These are phyloP conservation scores for Themeda triandra DNA, from an alignment of 176 grass and related monocot species.

Conservation along the genomic window DNA sequence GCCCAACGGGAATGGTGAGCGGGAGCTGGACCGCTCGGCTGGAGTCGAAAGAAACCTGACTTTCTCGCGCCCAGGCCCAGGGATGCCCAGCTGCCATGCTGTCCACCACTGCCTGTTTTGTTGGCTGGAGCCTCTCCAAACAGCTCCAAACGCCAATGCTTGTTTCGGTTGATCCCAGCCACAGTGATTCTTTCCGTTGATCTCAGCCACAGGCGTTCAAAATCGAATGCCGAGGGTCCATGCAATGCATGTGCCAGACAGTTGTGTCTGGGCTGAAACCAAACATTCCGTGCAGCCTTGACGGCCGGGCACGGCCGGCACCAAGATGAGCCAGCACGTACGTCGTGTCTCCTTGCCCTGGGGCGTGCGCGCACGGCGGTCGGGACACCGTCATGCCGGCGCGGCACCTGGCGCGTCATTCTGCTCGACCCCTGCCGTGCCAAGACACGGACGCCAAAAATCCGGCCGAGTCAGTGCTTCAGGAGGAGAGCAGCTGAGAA, in stretches of 20 bases:
- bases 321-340: not conserved
- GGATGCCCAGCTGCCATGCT: not conserved
- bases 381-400: conserved; percentile 17
- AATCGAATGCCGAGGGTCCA: not conserved
- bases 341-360: not conserved
- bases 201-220: not conserved
- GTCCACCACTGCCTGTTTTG: not conserved
- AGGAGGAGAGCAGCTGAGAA: not conserved
- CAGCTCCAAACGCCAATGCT: no score
- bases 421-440: not conserved
- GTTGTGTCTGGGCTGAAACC: not conserved
- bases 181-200: no score
- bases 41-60: no score
- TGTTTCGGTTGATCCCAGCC: no score
- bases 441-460: not conserved
- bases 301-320: not conserved
- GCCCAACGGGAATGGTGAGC: not conserved
- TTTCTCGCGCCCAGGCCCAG: not conserved
- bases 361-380: not conserved
- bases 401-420: conserved; percentile 34
- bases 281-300: not conserved
- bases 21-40: no score
- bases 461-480: not conserved
- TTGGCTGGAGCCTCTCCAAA: not conserved
- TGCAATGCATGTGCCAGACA: not conserved